A percentile compares a stretch with the other conserved stretches of the same genome.
Evolutionary conservation across 2,329 filamentous ascomycete genomes (phyloP).

Genomic region (Sporothrix schenckii): DNA sequence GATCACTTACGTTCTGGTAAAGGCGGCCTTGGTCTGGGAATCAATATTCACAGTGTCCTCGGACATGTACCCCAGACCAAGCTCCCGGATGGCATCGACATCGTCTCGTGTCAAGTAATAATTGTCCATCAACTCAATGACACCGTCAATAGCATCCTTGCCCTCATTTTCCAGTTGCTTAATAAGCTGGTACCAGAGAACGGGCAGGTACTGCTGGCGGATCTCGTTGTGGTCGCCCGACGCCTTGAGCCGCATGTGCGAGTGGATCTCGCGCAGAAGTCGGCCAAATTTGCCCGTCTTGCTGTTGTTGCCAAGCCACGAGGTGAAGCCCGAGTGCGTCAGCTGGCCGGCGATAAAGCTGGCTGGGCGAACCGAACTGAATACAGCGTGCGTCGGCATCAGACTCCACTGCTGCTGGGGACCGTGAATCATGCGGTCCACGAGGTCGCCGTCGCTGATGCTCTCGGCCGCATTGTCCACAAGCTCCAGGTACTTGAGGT

Average conservation of each 20-base stretch:
- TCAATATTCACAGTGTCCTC: slow-evolving; percentile 77
- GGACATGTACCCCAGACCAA: slow-evolving; percentile 83
- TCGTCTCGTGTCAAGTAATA: slow-evolving; percentile 96
- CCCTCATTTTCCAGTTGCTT: slow-evolving; percentile 75
- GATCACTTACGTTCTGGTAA: slow-evolving; percentile 81
- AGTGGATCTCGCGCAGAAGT: slow-evolving; percentile 89
- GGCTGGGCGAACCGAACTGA: slow-evolving; percentile 89
- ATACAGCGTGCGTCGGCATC: slow-evolving; percentile 94
- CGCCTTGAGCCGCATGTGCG: slow-evolving; percentile 89
- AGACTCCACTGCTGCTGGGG: slow-evolving; percentile 97
- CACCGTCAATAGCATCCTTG: slow-evolving; percentile 76
- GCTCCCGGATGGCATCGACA: slow-evolving; percentile 87
- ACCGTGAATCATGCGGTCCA: slow-evolving; percentile 97
- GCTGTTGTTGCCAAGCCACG: slow-evolving; percentile 95
- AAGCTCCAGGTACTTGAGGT: slow-evolving; percentile 81
- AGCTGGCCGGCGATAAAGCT: slow-evolving; percentile 84
- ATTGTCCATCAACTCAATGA: slow-evolving; percentile 95
- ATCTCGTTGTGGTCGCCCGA: slow-evolving; percentile 93
- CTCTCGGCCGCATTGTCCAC: slow-evolving; percentile 87
- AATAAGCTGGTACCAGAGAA: slow-evolving; percentile 81
- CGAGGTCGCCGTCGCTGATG: slow-evolving; percentile 94
- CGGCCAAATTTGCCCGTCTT: slow-evolving; percentile 77
- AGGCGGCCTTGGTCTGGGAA: slow-evolving; percentile 80
- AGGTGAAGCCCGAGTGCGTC: slow-evolving; percentile 74
- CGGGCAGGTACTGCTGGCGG: slow-evolving; percentile 88